Base-by-base conservation (phyloP, 2,329 filamentous ascomycete genomes). In the Neofusicoccum sp. region DNA sequence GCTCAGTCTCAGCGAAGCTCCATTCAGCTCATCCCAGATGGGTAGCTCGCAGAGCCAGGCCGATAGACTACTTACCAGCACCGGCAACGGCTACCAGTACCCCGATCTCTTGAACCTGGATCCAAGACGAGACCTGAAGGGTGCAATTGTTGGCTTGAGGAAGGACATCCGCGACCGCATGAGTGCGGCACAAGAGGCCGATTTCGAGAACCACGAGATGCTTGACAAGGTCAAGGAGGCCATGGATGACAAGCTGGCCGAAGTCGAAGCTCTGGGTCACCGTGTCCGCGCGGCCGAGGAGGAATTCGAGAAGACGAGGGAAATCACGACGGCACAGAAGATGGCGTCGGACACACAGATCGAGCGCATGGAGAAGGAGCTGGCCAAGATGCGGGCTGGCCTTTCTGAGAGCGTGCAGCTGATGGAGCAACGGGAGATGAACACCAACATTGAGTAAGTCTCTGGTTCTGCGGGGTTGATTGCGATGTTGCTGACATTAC, bases 321-420 rank as follows among this genome's bases (percentile, higher is more conserved):
- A 97, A 66, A 86, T 87, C 64, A 94, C 91, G 6, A 91, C 86
- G 49, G 91, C 93, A 16, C 92, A 97, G 75, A 96, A 96, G 79
- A 86, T 94, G 74, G 89, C 89, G 6, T 92, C 89, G 2, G 95
- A 98, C 74, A 88, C 93, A 7, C 94, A 98, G 76, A 97, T 99
- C 71, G 95, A 99, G 78, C 95, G 95, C 81, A 96, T 97, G 89
- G 95, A 99, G 79, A 97, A 97, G 78, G 93, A 99, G 76, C 81
- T 99, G n/a, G 90, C 91, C 50, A 92, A 93, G 75, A 96, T 98
- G 92, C 86, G 93, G 45, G 86, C 89, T 2, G 89, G 89, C 9
- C 81, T 97, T 34, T 89, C 87, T 2, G 94, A 97, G 76, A 93
- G 89, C 37, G 90, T 97, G 60, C 92, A 97, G 77, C 78, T 96